Conservation (phyloP, 352 stramenopile species). For the Phytophthora boehmeriae region DNA sequence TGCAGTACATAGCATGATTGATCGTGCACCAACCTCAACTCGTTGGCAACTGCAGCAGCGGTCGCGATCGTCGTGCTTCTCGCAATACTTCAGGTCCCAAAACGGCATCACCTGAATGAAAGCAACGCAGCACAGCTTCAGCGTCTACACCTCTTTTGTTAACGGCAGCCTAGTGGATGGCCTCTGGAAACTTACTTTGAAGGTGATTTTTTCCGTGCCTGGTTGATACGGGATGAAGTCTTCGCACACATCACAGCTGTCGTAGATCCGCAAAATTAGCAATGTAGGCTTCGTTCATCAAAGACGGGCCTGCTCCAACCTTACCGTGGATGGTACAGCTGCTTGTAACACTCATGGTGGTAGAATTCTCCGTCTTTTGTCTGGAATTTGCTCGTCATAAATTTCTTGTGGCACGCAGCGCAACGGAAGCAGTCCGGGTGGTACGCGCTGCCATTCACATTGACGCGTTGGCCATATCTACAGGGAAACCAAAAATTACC, state of each 20-base stretch:
- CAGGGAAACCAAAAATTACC: slow-evolving; percentile 4
- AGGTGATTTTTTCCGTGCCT: slow-evolving; percentile 57
- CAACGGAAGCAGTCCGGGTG: slow-evolving; percentile 61
- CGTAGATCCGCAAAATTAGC: background rate
- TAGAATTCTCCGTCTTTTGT: slow-evolving; percentile 69
- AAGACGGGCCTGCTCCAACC: background rate
- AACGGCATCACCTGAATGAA: slow-evolving; percentile 61
- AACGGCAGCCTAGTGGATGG: background rate
- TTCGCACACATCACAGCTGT: slow-evolving; percentile 71
- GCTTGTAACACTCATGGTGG: slow-evolving; percentile 66
- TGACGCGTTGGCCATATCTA: slow-evolving; percentile 38
- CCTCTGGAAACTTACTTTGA: slow-evolving; percentile 35
- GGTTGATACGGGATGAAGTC: slow-evolving; percentile 57
- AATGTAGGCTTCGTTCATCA: slow-evolving; percentile 1
- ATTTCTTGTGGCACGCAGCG: slow-evolving; percentile 43
- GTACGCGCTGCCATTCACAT: slow-evolving; percentile 47
- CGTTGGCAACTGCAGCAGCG: slow-evolving; percentile 77
- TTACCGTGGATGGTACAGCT: slow-evolving; percentile 66
- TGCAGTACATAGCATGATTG: background rate
- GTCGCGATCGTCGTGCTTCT: slow-evolving; percentile 61
- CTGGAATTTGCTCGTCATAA: slow-evolving; percentile 50
- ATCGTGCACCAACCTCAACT: slow-evolving; percentile 48
- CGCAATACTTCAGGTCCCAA: slow-evolving; percentile 68
- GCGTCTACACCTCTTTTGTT: background rate
- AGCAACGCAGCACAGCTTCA: background rate